Conservation (phyloP, 2,329 filamentous ascomycete genomes). For the Ophiostoma sp. region DNA sequence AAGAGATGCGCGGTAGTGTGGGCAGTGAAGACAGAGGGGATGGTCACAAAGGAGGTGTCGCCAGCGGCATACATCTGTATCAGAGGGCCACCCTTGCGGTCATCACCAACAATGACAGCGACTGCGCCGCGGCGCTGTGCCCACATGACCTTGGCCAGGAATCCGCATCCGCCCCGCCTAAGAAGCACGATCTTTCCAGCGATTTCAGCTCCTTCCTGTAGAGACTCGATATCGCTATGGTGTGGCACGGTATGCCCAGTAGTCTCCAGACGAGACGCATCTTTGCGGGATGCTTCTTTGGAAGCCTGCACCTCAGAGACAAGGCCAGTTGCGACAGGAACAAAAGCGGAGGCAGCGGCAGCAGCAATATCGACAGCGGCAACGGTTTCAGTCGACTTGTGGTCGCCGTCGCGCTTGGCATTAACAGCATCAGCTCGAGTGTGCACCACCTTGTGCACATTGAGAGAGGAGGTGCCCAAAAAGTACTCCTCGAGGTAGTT, state of each 20-base stretch:
- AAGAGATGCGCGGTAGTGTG: constrained; percentile 90
- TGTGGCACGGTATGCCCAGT: constrained; percentile 12
- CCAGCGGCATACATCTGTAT: constrained; percentile 98
- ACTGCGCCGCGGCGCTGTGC: constrained; percentile 83
- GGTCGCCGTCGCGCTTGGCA: background rate
- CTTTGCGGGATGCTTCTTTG: constrained; percentile 5
- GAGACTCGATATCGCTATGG: constrained; percentile 87
- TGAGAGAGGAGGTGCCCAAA: constrained; percentile 23
- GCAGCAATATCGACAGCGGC: background rate
- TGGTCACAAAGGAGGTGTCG: constrained; percentile 90
- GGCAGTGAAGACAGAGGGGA: constrained; percentile 91
- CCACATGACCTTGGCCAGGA: constrained; percentile 96
- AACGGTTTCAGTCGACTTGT: background rate
- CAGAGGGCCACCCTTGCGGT: constrained; percentile 78
- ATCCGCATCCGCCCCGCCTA: constrained; percentile 89
- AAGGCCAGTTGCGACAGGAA: background rate
- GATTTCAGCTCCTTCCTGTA: constrained; percentile 90
- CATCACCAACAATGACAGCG: constrained; percentile 89
- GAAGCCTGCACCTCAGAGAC: background rate
- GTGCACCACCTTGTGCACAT: constrained; percentile 11
- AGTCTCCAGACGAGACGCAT: background rate
- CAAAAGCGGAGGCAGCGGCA: background rate
- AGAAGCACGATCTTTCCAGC: constrained; percentile 86
- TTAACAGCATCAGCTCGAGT: constrained; percentile 6
- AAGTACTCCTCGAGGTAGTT: constrained; percentile 64